Conservation (phyloP, 2,329 filamentous ascomycete species). For the Fusarium circinatum region DNA sequence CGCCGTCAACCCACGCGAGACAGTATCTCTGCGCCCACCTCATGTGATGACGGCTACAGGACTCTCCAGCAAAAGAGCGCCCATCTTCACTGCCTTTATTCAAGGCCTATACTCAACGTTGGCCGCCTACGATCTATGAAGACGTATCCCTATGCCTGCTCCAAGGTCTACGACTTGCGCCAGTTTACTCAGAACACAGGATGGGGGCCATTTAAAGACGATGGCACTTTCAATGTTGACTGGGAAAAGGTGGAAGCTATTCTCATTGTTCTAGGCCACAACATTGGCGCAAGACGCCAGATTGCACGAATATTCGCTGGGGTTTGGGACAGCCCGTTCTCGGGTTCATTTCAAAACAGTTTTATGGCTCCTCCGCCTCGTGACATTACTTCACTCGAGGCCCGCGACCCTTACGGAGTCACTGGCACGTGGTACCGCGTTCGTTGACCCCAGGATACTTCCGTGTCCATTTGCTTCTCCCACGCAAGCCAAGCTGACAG, state of each 20-base stretch:
- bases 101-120: slow-evolving; percentile 63
- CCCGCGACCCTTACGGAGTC: slow-evolving; percentile 75
- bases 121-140: slow-evolving; percentile 50
- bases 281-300: slow-evolving; percentile 63
- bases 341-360: slow-evolving; percentile 63
- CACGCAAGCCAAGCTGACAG: slow-evolving; percentile 19
- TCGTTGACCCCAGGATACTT: slow-evolving; percentile 36
- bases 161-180: slow-evolving; percentile 78
- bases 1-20: slow-evolving; percentile 52
- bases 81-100: slow-evolving; percentile 76
- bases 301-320: slow-evolving; percentile 59
- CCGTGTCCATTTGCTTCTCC: neutral
- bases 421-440: slow-evolving; percentile 78
- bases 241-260: slow-evolving; percentile 85
- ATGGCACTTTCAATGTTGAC: slow-evolving; percentile 71
- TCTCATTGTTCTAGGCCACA: slow-evolving; percentile 74
- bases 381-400: slow-evolving; percentile 57
- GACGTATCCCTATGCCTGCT: slow-evolving; percentile 70
- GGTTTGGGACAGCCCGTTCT: slow-evolving; percentile 67
- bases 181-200: slow-evolving; percentile 69
- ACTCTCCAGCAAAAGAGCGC: slow-evolving; percentile 70
- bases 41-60: slow-evolving; percentile 4
- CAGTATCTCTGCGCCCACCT: slow-evolving; percentile 6
- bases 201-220: slow-evolving; percentile 79
- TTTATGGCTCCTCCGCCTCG: slow-evolving; percentile 53